These are phyloP conservation scores for Alternaria tenuissima DNA, from an alignment of 2,329 filamentous ascomycete genomes.

Conservation along the genomic window DNA sequence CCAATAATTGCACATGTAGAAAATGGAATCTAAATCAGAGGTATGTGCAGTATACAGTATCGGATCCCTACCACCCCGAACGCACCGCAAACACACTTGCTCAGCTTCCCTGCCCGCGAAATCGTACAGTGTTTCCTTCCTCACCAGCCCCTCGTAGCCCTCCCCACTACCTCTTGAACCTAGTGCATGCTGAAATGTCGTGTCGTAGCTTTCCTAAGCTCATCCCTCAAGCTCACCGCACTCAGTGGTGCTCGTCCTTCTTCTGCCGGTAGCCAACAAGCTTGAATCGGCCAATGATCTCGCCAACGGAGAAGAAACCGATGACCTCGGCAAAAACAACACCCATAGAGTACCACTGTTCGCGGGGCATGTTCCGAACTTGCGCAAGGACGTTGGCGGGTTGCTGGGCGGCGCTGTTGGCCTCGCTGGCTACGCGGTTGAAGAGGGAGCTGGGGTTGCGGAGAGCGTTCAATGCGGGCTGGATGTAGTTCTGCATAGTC, in stretches of 20 bases:
- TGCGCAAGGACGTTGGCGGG: slow-evolving; percentile 64
- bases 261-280: slow-evolving; percentile 78
- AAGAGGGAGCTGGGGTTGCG: slow-evolving; percentile 72
- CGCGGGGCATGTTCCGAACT: slow-evolving; percentile 73
- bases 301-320: slow-evolving; percentile 97
- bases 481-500: slow-evolving; percentile 88
- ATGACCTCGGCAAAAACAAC: slow-evolving; percentile 86
- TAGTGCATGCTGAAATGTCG: slow-evolving; percentile 15
- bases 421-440: slow-evolving; percentile 53
- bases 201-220: slow-evolving; percentile 15
- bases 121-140: slow-evolving; percentile 31
- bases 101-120: slow-evolving; percentile 22
- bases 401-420: slow-evolving; percentile 58
- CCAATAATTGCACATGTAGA: slow-evolving; percentile 42
- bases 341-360: slow-evolving; percentile 75
- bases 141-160: slow-evolving; percentile 7
- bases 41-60: slow-evolving; percentile 53
- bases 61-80: slow-evolving; percentile 23
- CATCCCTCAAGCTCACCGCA: slow-evolving; percentile 1
- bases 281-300: slow-evolving; percentile 97
- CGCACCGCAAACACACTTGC: slow-evolving; percentile 31
- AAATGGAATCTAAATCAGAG: slow-evolving; percentile 50
- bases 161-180: slow-evolving; percentile 3
- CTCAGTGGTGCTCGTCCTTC: slow-evolving; percentile 45
- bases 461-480: slow-evolving; percentile 74